Evolutionary conservation across 1,139 yeast genomes (phyloP).

Genomic region (Zygoascus sp.): DNA sequence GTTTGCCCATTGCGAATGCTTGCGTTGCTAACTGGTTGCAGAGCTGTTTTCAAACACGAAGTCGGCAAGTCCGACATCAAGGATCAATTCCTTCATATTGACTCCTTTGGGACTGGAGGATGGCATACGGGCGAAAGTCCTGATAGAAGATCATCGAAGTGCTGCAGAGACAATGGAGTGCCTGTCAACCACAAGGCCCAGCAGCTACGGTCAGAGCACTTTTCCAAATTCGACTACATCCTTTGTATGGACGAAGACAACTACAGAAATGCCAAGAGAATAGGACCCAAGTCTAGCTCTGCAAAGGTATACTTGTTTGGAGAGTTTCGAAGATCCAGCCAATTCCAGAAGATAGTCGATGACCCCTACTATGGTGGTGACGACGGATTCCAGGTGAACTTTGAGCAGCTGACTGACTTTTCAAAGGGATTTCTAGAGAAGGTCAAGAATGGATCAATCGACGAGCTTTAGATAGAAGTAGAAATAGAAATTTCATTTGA

Average conservation of each 20-base stretch:
- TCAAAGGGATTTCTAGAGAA: constrained; percentile 28
- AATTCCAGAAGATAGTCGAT: constrained; percentile 56
- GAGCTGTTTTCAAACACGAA: constrained; percentile 68
- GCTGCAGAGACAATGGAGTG: constrained; percentile 68
- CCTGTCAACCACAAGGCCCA: constrained; percentile 75
- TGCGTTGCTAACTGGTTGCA: constrained; percentile 8
- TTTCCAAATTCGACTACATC: constrained; percentile 69
- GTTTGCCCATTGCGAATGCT: not conserved
- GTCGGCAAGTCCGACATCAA: constrained; percentile 49
- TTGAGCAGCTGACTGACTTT: constrained; percentile 68
- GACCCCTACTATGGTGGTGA: constrained; percentile 93
- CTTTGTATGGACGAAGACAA: constrained; percentile 59
- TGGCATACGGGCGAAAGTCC: constrained; percentile 83
- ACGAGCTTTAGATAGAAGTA: not conserved
- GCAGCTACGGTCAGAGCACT: constrained; percentile 56
- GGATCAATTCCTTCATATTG: constrained; percentile 49
- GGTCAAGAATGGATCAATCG: not conserved
- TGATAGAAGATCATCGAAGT: constrained; percentile 64
- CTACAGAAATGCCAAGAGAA: constrained; percentile 50
- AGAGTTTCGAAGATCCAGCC: constrained; percentile 55
- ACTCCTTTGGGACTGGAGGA: constrained; percentile 85
- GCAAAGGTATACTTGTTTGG: constrained; percentile 56
- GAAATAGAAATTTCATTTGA: not conserved
- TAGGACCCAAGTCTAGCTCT: constrained; percentile 47
- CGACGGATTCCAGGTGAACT: constrained; percentile 76